phyloP scores from a whole-genome alignment of 1,139 yeast genomes.

The Suhomyces wounanorum region DNA sequence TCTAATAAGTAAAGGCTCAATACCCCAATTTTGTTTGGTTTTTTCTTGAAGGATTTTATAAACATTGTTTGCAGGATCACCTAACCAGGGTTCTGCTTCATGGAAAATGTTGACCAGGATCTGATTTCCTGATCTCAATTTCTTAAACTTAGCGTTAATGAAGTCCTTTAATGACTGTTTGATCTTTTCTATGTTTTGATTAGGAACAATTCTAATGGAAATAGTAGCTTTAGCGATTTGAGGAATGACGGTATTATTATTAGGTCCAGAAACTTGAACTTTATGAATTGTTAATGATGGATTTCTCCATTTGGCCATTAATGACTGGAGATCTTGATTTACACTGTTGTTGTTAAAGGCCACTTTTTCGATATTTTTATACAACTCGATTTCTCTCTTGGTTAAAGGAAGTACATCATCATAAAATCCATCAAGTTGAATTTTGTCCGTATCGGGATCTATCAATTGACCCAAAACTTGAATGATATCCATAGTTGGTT shows the following conservation, averaged over 20 bases:
- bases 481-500: conserved; percentile 86
- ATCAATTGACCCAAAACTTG: conserved; percentile 67
- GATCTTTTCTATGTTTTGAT: conserved; percentile 66
- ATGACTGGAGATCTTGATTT: conserved; percentile 47
- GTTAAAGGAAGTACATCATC: conserved; percentile 61
- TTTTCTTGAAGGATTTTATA: conserved; percentile 66
- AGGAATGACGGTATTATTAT: conserved; percentile 87
- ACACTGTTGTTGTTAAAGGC: conserved; percentile 24
- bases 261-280: conserved; percentile 85
- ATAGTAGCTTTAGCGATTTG: conserved; percentile 73
- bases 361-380: conserved; percentile 59
- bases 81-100: conserved; percentile 96
- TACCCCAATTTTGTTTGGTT: conserved; percentile 62
- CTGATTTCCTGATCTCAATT: conserved; percentile 59
- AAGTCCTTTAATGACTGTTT: conserved; percentile 51
- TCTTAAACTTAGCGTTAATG: conserved; percentile 46
- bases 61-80: conserved; percentile 75
- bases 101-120: conserved; percentile 63
- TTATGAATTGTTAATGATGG: conserved; percentile 93
- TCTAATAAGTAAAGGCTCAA: conserved; percentile 78
- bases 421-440: conserved; percentile 70
- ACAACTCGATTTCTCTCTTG: conserved; percentile 56
- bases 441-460: conserved; percentile 46
- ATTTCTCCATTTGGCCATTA: conserved; percentile 85
- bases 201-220: conserved; percentile 88